Evolutionary conservation across 352 stramenopile genomes (phyloP), one percentile per base, ranked within the genome.

Genomic region (Pythium myriotylum): DNA sequence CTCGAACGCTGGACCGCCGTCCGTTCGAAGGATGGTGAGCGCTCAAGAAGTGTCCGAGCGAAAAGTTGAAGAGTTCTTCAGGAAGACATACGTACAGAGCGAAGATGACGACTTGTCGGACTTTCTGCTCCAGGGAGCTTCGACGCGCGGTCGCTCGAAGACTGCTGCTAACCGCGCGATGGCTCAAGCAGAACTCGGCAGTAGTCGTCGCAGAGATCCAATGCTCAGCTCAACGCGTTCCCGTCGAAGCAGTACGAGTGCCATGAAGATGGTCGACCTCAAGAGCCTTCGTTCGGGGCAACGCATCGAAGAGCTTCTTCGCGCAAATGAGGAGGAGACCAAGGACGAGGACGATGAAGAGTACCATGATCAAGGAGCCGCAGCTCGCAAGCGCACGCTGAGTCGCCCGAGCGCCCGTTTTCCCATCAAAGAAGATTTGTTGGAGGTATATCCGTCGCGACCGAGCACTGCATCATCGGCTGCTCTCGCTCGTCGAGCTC

Each of bases 51-150:
- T 54, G 13, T 77, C 77, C 6, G 70, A 76, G 50, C 62, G 49
- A 1, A 84, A 83, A 42, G 77, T 86, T 3, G 72, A 77, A 27
- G 74, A 81, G 13, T 86, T 82, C 20, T 84, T 84, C 55, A 62
- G 64, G 14, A 65, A 64, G n/a, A 80, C 69, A 13, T 74, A 73
- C 27, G 22, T 54, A 3, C 33, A 70, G 20, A 48, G 65, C 5
- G 39, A 66, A 3, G 65, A 62, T 12, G 66, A 69, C 13, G 65
- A 74, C 17, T 64, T 65, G 19, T 56, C 67, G 9, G 64, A 73
- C 26, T 68, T 57, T 17, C 32, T 60, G 20, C 59, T 54, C 5
- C 13, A 6, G 9, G 55, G 49, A 13, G 41, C 26, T 13, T n/a
- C 26, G 1, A 54, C 43, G 2, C 61, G 61, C 13, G n/a, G 39